These are phyloP conservation scores for Penicillium steckii DNA, from an alignment of 495 filamentous ascomycete species.

Conservation along the genomic window DNA sequence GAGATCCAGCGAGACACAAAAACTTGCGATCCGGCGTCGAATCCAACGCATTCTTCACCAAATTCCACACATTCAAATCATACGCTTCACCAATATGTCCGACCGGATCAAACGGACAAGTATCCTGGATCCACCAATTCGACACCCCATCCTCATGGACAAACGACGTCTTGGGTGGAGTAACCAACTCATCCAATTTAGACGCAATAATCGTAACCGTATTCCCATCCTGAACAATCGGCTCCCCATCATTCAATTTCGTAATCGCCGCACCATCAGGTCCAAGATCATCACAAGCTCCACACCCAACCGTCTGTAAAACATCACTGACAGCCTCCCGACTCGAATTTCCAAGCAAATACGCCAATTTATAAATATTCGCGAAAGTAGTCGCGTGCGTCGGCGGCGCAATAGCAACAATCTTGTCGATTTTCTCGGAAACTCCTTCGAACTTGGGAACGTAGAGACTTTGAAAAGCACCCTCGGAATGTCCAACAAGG, in stretches of 20 bases:
- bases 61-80: conserved; percentile 54
- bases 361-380: conserved; percentile 46
- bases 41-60: conserved; percentile 52
- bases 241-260: conserved; percentile 39
- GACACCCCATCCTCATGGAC: conserved; percentile 46
- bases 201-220: conserved; percentile 50
- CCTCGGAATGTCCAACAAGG: conserved; percentile 55
- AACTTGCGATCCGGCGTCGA: conserved; percentile 35
- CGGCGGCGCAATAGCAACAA: conserved; percentile 51
- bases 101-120: conserved; percentile 45
- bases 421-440: conserved; percentile 40
- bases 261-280: conserved; percentile 37
- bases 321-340: conserved; percentile 31
- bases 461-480: conserved; percentile 51
- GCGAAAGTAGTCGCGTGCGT: conserved; percentile 49
- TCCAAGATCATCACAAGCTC: conserved; percentile 46
- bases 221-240: conserved; percentile 50
- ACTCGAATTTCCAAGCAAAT: conserved; percentile 37
- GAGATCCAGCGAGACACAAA: conserved; percentile 35
- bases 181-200: conserved; percentile 47
- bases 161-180: conserved; percentile 40
- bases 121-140: conserved; percentile 48
- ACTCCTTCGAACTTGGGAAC: conserved; percentile 52
- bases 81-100: conserved; percentile 54
- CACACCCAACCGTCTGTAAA: conserved; percentile 41